Evolutionary conservation across 2,329 filamentous ascomycete species (phyloP), one percentile per base, ranked within the genome.

Genomic region (Apiospora hydei): DNA sequence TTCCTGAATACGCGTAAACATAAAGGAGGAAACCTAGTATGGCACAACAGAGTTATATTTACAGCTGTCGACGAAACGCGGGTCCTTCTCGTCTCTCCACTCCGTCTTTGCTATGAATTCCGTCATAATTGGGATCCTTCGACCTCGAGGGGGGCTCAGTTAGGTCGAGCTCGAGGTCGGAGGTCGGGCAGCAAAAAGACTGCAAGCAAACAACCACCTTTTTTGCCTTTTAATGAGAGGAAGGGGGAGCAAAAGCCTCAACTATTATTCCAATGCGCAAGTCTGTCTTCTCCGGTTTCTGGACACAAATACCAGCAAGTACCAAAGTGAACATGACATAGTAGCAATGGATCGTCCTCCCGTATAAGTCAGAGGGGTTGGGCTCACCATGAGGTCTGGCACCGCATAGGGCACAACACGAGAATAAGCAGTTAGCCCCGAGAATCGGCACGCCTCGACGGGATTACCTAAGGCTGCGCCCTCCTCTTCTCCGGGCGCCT

Each of bases 81-180:
- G 57, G 18, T 41, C 18, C 57, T 11, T 53, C 49, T 53, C 24
- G n/a, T 16, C 53, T 38, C 26, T 61, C 53, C 53, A 38, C 53
- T 38, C 7, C 30, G 30, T 38, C 18, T 38, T 38, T 38, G 18
- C 30, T n/a, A 64, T 41, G 10, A 14, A 41, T 64, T 64, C 57
- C 57, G 30, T 64, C 34, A 41, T 64, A 5, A n/a, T 10, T 11
- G n/a, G 46, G 10, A 64, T 64, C 57, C 57, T 64, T 64, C 57
- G 57, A 41, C 18, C 18, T 64, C 57, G 34, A n/a, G 14, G n/a
- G 16, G 53, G 53, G 26, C 53, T 61, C 53, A 61, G 30, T 61
- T 61, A 16, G 53, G 53, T 61, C 53, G 53, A 64, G 57, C 57
- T 64, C 57, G 57, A 64, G 57, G 57, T 64, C 30, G 53, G 53